Conservation (phyloP, 2,329 filamentous ascomycete genomes). For the Penicillium sp. region DNA sequence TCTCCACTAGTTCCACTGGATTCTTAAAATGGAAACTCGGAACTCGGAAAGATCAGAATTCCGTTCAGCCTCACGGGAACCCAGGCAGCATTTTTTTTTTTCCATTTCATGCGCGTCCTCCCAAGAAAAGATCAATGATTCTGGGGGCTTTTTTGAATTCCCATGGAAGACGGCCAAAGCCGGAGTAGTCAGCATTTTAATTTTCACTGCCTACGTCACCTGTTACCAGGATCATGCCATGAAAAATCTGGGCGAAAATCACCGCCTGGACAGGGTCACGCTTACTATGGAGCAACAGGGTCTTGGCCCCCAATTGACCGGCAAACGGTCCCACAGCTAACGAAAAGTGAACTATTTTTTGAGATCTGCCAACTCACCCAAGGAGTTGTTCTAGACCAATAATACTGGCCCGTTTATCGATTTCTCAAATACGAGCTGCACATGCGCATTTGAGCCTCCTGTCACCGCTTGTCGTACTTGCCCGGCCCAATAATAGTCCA, state of each 20-base stretch:
- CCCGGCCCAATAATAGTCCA: background rate
- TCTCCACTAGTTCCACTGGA: constrained; percentile 1
- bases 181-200: background rate
- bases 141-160: too few species aligned
- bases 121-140: too few species aligned
- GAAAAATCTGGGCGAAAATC: background rate
- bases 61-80: constrained; percentile 1
- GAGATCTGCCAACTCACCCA: background rate
- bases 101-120: background rate
- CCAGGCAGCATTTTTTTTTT: background rate
- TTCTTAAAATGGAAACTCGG: constrained; percentile 11
- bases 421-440: constrained; percentile 1
- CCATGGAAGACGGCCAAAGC: background rate
- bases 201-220: background rate
- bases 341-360: background rate
- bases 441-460: constrained; percentile 2
- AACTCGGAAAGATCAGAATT: background rate
- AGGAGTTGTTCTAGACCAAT: background rate
- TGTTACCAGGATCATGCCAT: constrained; percentile 2
- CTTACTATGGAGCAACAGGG: background rate
- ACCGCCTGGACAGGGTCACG: background rate
- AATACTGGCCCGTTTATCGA: background rate
- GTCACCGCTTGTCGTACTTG: background rate
- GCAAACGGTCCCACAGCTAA: background rate
- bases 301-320: background rate